phyloP scores from a whole-genome alignment of 2,329 filamentous ascomycete genomes.

The Venturia oleaginea region DNA sequence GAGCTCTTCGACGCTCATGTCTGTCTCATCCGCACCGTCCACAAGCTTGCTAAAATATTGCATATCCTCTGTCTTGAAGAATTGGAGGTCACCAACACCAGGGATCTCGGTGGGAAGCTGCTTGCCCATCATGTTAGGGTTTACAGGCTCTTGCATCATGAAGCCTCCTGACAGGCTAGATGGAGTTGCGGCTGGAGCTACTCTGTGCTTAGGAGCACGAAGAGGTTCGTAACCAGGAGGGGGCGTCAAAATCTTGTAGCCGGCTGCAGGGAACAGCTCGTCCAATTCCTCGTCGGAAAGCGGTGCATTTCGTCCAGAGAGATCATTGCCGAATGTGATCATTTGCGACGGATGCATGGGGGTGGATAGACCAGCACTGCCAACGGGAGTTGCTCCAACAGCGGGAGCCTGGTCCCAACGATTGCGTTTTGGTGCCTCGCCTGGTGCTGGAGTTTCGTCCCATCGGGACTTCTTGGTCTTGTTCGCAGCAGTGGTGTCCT shows the following conservation, averaged over 20 bases:
- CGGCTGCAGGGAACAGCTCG: slow-evolving; percentile 78
- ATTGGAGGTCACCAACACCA: slow-evolving; percentile 89
- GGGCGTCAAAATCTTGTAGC: slow-evolving; percentile 84
- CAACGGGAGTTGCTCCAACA: slow-evolving; percentile 61
- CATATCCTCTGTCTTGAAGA: slow-evolving; percentile 99
- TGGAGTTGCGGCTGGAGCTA: slow-evolving; percentile 54
- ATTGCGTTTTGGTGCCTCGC: slow-evolving; percentile 51
- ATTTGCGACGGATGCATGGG: slow-evolving; percentile 39
- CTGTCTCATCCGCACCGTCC: slow-evolving; percentile 85
- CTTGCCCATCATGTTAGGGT: slow-evolving; percentile 71
- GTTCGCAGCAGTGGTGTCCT: slow-evolving; percentile 38
- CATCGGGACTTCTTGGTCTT: slow-evolving; percentile 75
- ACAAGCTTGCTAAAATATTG: slow-evolving; percentile 97
- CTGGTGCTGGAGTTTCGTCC: slow-evolving; percentile 68
- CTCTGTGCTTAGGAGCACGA: slow-evolving; percentile 64
- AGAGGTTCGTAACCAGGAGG: slow-evolving; percentile 87
- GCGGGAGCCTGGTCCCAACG: slow-evolving; percentile 87
- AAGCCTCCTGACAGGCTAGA: slow-evolving; percentile 66
- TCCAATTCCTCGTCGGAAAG: slow-evolving; percentile 78
- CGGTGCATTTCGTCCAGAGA: slow-evolving; percentile 67
- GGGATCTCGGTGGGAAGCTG: slow-evolving; percentile 92
- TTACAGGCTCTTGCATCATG: slow-evolving; percentile 95
- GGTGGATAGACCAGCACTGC: slow-evolving; percentile 21
- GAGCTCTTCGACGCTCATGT: slow-evolving; percentile 84
- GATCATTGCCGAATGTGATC: slow-evolving; percentile 69